phyloP scores from a whole-genome alignment of 2,329 filamentous ascomycete species.

The Amylocarpus encephaloides region DNA sequence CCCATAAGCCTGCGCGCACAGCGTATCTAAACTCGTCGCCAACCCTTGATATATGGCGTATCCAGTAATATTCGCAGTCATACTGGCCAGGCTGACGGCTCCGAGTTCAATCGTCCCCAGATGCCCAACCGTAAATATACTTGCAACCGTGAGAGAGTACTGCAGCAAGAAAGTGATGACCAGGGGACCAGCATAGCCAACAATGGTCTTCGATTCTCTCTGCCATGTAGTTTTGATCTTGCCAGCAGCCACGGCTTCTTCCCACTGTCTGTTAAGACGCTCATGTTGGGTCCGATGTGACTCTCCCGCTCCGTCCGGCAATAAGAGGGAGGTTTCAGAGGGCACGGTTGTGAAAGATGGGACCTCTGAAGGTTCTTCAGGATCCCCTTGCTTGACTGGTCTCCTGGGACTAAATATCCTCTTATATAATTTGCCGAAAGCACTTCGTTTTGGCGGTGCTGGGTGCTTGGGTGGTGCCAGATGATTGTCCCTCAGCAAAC shows the following conservation, averaged over 20 bases:
- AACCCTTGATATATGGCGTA: slow-evolving; percentile 77
- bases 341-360: slow-evolving; percentile 24
- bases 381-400: slow-evolving; percentile 35
- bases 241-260: slow-evolving; percentile 74
- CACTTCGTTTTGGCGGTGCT: slow-evolving; percentile 29
- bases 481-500: slow-evolving; percentile 59
- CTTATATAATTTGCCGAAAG: slow-evolving; percentile 36
- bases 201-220: slow-evolving; percentile 76
- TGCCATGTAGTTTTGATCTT: slow-evolving; percentile 87
- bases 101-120: slow-evolving; percentile 66
- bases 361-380: slow-evolving; percentile 30
- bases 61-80: slow-evolving; percentile 75
- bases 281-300: slow-evolving; percentile 46
- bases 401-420: slow-evolving; percentile 52
- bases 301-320: slow-evolving; percentile 35
- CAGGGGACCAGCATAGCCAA: slow-evolving; percentile 63
- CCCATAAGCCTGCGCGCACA: slow-evolving; percentile 91
- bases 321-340: slow-evolving; percentile 36
- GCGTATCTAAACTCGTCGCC: slow-evolving; percentile 82
- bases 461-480: slow-evolving; percentile 56
- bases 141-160: slow-evolving; percentile 77
- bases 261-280: slow-evolving; percentile 68
- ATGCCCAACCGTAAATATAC: slow-evolving; percentile 71
- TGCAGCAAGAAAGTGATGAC: slow-evolving; percentile 72
- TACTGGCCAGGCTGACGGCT: slow-evolving; percentile 62